phyloP scores from a whole-genome alignment of 805 yeast genomes.

The Ogataea sp. region DNA sequence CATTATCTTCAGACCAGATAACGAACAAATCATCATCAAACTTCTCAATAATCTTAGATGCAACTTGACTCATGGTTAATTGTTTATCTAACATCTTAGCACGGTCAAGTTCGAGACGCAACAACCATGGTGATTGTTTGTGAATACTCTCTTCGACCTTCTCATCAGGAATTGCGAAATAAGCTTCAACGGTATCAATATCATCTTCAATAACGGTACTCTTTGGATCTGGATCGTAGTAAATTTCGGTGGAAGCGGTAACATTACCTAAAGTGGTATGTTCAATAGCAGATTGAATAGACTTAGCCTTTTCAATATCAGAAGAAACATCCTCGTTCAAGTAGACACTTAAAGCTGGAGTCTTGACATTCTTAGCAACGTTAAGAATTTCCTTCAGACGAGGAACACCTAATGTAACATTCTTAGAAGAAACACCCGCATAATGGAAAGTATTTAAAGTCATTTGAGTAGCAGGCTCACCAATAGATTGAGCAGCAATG shows the following conservation, averaged over 20 bases:
- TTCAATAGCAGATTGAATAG: constrained; percentile 93
- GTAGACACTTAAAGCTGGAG: constrained; percentile 99
- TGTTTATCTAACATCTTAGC: constrained; percentile 98
- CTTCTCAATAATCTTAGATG: constrained; percentile 85
- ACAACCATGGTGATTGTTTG: constrained; percentile 96
- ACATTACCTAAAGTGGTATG: constrained; percentile 93
- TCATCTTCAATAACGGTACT: constrained; percentile 96
- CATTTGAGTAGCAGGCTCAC: constrained; percentile 98
- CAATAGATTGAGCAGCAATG: constrained; percentile 94
- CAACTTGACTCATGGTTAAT: constrained; percentile 96
- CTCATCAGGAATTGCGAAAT: constrained; percentile 96
- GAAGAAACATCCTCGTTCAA: constrained; percentile 70
- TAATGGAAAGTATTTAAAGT: constrained; percentile 95
- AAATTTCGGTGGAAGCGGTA: constrained; percentile 95
- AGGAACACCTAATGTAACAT: constrained; percentile 95
- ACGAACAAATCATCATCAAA: constrained; percentile 94
- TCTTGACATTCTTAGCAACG: constrained; percentile 96
- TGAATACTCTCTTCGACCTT: constrained; percentile 90
- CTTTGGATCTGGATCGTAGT: constrained; percentile 96
- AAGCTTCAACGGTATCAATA: constrained; percentile 93
- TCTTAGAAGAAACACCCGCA: constrained; percentile 96
- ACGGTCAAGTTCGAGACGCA: constrained; percentile 95
- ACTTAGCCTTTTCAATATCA: constrained; percentile 91
- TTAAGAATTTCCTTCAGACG: constrained; percentile 96
- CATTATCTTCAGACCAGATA: constrained; percentile 99